Percentiles rank a stretch among this genome's conserved stretches.
phyloP scores from a whole-genome alignment of 2,329 filamentous ascomycete genomes.

The Graphilbum fragrans region DNA sequence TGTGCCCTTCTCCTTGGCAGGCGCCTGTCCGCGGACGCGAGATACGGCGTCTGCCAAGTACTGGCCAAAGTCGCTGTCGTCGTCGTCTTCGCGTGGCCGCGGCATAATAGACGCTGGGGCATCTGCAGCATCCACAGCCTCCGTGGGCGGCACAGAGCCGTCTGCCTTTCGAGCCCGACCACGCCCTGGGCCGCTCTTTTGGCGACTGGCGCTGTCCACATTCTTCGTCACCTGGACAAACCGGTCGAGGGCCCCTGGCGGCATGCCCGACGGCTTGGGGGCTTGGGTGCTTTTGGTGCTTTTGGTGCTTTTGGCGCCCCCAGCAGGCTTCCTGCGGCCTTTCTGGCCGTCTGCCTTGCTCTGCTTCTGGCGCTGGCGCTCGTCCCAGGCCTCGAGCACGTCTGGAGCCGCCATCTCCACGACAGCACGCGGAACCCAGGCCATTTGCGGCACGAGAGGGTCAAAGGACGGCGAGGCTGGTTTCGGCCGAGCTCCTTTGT shows the following conservation, averaged over 20 bases:
- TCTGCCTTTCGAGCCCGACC: background rate
- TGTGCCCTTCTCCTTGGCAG: background rate
- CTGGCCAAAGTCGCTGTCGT: too few relatives aligned
- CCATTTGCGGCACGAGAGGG: conserved; percentile 50
- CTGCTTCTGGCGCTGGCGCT: conserved; percentile 10
- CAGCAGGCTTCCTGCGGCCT: conserved; percentile 3
- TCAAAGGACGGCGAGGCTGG: conserved; percentile 35
- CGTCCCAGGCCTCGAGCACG: conserved; percentile 53
- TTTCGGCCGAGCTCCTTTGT: background rate
- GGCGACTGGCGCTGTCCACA: background rate
- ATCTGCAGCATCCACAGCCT: too few relatives aligned
- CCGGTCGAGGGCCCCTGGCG: conserved; percentile 21
- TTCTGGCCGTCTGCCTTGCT: conserved; percentile 13
- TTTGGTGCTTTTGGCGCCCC: conserved; percentile 8
- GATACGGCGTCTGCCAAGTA: too few relatives aligned
- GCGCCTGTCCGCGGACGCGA: background rate
- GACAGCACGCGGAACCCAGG: conserved; percentile 57
- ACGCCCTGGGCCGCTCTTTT: background rate
- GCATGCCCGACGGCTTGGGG: conserved; percentile 8
- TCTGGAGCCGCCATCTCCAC: conserved; percentile 53
- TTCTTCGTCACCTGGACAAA: conserved; percentile 25
- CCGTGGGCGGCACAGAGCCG: too few relatives aligned
- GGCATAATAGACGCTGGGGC: too few relatives aligned
- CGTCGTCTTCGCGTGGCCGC: too few relatives aligned
- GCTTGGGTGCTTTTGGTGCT: background rate